These are phyloP conservation scores for Penicillium sp. DNA, from an alignment of 2,329 filamentous ascomycete species.

Conservation along the genomic window DNA sequence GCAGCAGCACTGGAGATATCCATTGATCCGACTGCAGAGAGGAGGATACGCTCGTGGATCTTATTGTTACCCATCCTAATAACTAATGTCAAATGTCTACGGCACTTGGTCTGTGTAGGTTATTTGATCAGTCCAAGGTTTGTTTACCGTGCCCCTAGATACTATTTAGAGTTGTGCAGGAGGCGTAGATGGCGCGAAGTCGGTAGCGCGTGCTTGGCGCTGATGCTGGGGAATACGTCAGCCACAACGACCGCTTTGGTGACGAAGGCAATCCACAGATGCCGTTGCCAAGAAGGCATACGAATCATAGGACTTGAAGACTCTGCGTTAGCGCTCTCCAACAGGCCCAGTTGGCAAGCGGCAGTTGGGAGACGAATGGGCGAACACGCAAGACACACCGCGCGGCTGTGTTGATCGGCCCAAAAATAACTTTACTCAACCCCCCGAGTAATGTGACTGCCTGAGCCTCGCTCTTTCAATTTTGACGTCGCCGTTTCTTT, in stretches of 20 bases:
- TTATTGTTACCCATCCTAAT: slow-evolving; percentile 23
- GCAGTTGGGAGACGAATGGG: background rate
- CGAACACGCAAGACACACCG: slow-evolving; percentile 2
- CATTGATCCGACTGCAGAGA: no score
- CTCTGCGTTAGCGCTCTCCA: no score
- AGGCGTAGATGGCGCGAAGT: no score
- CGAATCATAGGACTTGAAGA: no score
- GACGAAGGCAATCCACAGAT: no score
- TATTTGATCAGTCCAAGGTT: no score
- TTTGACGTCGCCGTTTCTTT: slow-evolving; percentile 8
- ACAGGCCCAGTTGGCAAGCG: background rate
- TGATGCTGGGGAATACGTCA: slow-evolving; percentile 11
- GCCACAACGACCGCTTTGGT: no score
- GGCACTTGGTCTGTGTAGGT: no score
- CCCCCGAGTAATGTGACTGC: slow-evolving; percentile 23
- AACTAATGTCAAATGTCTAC: slow-evolving; percentile 26
- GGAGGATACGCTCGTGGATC: background rate
- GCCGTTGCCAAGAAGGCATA: no score
- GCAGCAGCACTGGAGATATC: background rate
- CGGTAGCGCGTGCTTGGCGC: slow-evolving; percentile 7
- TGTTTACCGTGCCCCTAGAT: background rate
- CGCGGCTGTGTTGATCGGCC: slow-evolving; percentile 26
- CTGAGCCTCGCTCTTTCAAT: slow-evolving; percentile 10
- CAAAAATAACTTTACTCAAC: slow-evolving; percentile 28
- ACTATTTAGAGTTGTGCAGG: no score